These are phyloP conservation scores for Phytophthora foliorum DNA, from an alignment of 352 stramenopile species.

Conservation along the genomic window DNA sequence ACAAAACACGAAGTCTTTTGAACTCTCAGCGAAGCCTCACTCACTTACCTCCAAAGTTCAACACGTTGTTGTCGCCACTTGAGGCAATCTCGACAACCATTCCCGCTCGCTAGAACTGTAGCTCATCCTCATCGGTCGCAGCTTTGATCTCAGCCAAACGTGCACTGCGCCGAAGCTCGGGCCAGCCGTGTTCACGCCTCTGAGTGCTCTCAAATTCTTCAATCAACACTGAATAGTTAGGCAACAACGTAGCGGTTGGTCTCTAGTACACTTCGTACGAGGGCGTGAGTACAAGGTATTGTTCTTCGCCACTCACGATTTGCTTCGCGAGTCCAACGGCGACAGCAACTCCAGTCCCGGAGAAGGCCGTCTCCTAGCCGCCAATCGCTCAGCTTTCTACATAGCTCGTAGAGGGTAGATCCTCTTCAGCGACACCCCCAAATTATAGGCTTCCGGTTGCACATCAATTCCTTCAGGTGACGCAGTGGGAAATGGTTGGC, in stretches of 20 bases:
- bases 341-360: background rate
- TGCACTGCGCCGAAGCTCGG: background rate
- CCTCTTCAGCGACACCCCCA: no score
- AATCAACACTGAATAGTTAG: background rate
- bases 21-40: no score
- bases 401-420: background rate
- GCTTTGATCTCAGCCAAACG: background rate
- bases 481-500: no score
- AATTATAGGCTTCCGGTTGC: no score
- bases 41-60: background rate
- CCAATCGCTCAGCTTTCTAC: background rate
- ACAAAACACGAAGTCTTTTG: no score
- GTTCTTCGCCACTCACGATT: background rate
- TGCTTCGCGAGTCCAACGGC: background rate
- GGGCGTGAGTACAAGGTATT: background rate
- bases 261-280: background rate
- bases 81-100: no score
- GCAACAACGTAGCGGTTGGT: background rate
- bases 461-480: no score
- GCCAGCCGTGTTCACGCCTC: background rate
- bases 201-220: background rate
- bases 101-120: background rate
- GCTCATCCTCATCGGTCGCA: background rate
- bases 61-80: background rate
- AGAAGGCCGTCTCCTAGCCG: background rate